Evolutionary conservation across 225 moss, liverwort and hornwort species (phyloP).

Genomic region (Lunularia cruciata): DNA sequence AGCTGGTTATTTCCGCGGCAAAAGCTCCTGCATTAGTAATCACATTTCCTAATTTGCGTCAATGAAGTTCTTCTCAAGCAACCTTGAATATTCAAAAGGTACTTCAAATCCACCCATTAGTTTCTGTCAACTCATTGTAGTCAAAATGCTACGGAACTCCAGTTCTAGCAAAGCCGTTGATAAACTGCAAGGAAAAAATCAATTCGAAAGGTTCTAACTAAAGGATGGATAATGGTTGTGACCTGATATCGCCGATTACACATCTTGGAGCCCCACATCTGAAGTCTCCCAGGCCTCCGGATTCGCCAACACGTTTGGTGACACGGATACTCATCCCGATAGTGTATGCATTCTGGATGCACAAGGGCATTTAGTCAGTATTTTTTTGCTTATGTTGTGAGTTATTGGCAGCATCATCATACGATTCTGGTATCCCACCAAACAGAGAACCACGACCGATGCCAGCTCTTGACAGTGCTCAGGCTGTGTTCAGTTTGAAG

Average conservation of each 20-base stretch:
- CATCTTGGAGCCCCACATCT: slow-evolving; percentile 16
- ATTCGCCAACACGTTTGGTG: slow-evolving; percentile 9
- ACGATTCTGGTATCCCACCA: no score
- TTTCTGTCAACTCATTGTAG: neutral
- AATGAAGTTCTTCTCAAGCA: no score
- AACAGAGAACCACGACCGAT: no score
- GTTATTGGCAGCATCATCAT: no score
- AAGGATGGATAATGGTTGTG: neutral
- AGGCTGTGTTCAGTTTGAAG: no score
- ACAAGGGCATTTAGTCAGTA: no score
- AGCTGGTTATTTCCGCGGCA: slow-evolving; percentile 26
- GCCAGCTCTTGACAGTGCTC: no score
- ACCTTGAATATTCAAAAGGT: no score
- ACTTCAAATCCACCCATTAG: no score
- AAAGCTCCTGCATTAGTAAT: slow-evolving; percentile 10
- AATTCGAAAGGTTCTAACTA: neutral
- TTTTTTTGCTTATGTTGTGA: no score
- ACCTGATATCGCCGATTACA: slow-evolving; percentile 27
- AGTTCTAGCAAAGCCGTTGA: neutral
- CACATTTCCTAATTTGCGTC: no score
- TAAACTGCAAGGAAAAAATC: neutral
- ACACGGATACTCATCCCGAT: slow-evolving; percentile 22
- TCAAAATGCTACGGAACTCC: no score
- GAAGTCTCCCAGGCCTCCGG: neutral
- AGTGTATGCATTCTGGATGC: slow-evolving; percentile 29